Base-by-base conservation (phyloP, 768 basidiomycete genomes). In the Psilocybe sp. region DNA sequence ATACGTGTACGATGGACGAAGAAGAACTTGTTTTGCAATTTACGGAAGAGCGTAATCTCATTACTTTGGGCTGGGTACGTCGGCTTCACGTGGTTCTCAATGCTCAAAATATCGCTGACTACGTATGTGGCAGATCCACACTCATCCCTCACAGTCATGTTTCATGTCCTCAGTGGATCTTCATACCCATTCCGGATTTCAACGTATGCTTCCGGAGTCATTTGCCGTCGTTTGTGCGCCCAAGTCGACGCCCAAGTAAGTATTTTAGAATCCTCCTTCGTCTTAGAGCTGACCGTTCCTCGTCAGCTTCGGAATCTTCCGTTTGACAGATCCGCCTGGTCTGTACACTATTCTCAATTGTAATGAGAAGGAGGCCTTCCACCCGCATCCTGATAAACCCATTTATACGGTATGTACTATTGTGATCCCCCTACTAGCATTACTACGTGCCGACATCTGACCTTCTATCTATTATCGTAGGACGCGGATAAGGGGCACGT, bases 141-240 rank as follows among this genome's bases (percentile, higher is more conserved):
- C 91, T 0, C 92, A 95, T 64, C 92, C 92, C 1, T 87, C 90
- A 4, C 92, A 94, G 57, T 86, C 87, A 47, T 93, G 92, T 66
- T 97, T 97, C 71, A 92, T 96, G 89, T 94, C 92, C 5, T 95
- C 92, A 7, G 85, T 95, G 14, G 93, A 96, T 64, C 67, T 97
- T 16, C 93, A 97, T 59, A 95, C 92, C 2, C 93, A 95, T 65
- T 84, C 89, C 1, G 86, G 81, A 7, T 97, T 94, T 69, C 93
- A 96, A 59, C 67, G 81, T 33, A 93, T 92, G 85, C 77, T 97
- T 3, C 89, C 88, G 0, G 93, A 97, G 62, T 92, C 90, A 0
- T 90, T 96, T 63, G 93, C 93, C 0, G 89, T 96, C 35, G 93
- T 97, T 13, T 94, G 91, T 60, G 90, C 92, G 3, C 93, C 93